phyloP scores from a whole-genome alignment of 2,329 filamentous ascomycete genomes.

The Hymenoscyphus infarciens region DNA sequence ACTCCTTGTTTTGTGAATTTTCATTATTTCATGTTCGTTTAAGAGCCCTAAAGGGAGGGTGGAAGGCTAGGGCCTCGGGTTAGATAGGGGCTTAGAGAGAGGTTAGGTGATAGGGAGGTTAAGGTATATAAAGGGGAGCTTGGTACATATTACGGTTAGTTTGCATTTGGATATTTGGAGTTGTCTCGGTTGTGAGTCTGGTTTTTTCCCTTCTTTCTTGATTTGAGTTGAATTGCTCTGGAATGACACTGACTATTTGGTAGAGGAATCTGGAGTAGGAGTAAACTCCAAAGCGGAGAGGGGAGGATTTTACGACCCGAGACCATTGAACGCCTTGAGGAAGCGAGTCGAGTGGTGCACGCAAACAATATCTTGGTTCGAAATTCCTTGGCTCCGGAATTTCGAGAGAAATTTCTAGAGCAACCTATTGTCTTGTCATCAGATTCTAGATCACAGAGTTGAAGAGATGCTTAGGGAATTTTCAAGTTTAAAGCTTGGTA shows the following conservation, averaged over 20 bases:
- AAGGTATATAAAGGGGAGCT: conserved; percentile 23
- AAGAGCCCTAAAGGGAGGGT: neutral
- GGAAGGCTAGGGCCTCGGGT: conserved; percentile 17
- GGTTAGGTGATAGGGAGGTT: conserved; percentile 20
- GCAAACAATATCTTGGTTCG: conserved; percentile 6
- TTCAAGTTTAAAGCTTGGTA: too few relatives aligned
- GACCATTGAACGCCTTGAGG: conserved; percentile 17
- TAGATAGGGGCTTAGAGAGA: conserved; percentile 26
- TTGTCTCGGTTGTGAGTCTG: conserved; percentile 22
- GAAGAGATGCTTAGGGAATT: too few relatives aligned
- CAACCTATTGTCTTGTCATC: neutral
- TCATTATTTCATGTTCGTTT: too few relatives aligned
- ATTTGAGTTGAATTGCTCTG: neutral
- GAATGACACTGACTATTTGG: neutral
- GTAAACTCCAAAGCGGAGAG: conserved; percentile 13
- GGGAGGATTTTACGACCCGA: conserved; percentile 16
- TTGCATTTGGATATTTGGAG: conserved; percentile 25
- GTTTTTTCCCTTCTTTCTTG: neutral
- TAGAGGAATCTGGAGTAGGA: conserved; percentile 20
- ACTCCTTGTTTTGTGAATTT: too few relatives aligned
- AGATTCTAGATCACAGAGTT: neutral
- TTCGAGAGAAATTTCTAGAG: neutral
- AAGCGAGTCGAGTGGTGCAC: conserved; percentile 14
- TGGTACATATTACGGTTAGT: conserved; percentile 23
- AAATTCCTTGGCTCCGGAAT: neutral